These are phyloP conservation scores for Pestalotiopsis sp. DNA, from an alignment of 2,329 filamentous ascomycete species.

Conservation along the genomic window DNA sequence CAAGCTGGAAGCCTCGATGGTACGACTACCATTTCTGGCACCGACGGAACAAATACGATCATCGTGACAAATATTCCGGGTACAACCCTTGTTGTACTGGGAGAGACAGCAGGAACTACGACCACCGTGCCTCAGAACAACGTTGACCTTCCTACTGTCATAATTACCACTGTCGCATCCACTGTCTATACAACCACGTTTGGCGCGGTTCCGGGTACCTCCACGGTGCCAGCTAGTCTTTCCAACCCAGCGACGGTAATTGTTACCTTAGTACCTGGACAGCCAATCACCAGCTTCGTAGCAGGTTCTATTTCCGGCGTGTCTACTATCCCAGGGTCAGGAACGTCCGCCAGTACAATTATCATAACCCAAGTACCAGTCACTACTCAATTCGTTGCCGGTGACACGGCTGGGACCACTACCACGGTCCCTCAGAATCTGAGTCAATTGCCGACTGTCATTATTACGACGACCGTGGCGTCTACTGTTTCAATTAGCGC, in stretches of 20 bases:
- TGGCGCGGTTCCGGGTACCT: background rate
- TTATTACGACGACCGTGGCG: no score
- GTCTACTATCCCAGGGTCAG: background rate
- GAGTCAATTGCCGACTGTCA: no score
- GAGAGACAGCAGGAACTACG: background rate
- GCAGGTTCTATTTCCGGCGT: background rate
- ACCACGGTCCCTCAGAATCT: no score
- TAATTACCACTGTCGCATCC: background rate
- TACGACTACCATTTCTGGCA: background rate
- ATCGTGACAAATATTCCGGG: background rate
- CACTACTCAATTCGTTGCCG: no score
- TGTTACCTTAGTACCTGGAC: background rate
- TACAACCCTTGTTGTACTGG: background rate
- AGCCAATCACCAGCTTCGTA: background rate
- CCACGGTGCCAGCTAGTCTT: background rate
- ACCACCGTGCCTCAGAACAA: background rate
- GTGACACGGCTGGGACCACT: no score
- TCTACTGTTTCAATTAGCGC: background rate
- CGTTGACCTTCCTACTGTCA: background rate
- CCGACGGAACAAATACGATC: background rate
- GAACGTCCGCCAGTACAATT: background rate
- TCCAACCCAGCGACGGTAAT: background rate
- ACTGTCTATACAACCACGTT: background rate
- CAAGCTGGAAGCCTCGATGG: background rate
- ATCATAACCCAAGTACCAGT: background rate